These are phyloP conservation scores for Cutaneotrichosporon daszewskae DNA, from an alignment of 1,284 basidiomycete species.

Conservation along the genomic window DNA sequence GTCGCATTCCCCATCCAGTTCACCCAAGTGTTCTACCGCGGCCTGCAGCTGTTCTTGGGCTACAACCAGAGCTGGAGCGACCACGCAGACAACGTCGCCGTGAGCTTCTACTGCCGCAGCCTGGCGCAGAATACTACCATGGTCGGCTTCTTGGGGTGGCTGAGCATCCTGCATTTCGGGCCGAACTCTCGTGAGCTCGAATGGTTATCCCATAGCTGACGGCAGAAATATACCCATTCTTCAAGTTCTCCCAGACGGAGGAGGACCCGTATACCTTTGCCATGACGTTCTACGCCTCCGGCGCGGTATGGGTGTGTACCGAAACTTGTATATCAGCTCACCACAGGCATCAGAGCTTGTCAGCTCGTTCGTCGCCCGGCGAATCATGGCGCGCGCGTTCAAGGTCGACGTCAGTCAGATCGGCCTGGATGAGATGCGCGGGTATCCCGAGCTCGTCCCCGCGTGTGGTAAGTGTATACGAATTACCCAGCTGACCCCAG, in stretches of 20 bases:
- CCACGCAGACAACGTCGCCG: conserved; percentile 51
- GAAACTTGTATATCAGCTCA: not conserved
- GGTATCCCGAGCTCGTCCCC: conserved; percentile 51
- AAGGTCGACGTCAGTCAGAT: conserved; percentile 52
- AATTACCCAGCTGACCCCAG: conserved; percentile 20
- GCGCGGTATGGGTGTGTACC: conserved; percentile 52
- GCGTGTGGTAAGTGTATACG: conserved; percentile 27
- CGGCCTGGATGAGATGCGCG: conserved; percentile 53
- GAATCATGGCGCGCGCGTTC: conserved; percentile 49
- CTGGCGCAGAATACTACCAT: conserved; percentile 56
- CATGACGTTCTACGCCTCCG: conserved; percentile 53
- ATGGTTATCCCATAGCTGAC: not conserved
- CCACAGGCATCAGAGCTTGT: conserved; percentile 48
- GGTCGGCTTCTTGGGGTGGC: conserved; percentile 48
- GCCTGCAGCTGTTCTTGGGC: conserved; percentile 49
- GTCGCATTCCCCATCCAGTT: conserved; percentile 55
- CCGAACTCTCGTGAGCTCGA: conserved; percentile 46
- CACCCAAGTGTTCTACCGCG: conserved; percentile 48
- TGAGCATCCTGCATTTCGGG: conserved; percentile 53
- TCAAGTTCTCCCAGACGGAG: conserved; percentile 50
- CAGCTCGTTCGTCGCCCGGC: conserved; percentile 50
- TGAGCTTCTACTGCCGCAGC: conserved; percentile 52
- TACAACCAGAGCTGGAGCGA: conserved; percentile 51
- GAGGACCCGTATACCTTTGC: conserved; percentile 56
- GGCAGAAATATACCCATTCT: conserved; percentile 54